Evolutionary conservation across 148 eudicot species (phyloP).

Genomic region (Bassia scoparia): DNA sequence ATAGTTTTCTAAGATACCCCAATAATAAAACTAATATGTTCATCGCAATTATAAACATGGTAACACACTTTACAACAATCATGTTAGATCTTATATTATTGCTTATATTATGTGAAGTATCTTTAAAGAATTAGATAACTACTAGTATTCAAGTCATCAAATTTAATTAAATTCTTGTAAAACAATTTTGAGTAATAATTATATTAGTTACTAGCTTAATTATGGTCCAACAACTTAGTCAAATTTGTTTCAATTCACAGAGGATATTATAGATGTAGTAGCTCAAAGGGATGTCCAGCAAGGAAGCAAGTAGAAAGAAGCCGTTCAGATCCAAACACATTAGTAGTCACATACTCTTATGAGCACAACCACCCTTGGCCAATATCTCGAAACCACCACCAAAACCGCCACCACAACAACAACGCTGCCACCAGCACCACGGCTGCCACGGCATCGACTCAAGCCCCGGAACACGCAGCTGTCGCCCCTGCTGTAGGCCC

Average conservation of each 20-base stretch:
- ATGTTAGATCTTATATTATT: too few relatives aligned
- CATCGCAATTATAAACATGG: too few relatives aligned
- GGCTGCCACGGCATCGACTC: neutral
- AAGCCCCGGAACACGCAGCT: neutral
- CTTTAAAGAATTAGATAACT: too few relatives aligned
- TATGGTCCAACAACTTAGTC: neutral
- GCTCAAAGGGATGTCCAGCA: constrained; percentile 88
- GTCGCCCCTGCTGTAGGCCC: constrained; percentile 4
- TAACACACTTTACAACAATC: too few relatives aligned
- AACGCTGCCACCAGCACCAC: constrained; percentile 8
- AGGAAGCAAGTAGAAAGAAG: constrained; percentile 83
- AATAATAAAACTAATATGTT: too few relatives aligned
- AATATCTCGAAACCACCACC: constrained; percentile 34
- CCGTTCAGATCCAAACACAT: constrained; percentile 57
- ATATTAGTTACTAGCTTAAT: neutral
- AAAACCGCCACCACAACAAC: neutral
- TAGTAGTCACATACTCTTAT: constrained; percentile 65
- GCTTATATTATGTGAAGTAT: too few relatives aligned
- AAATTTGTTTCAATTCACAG: constrained; percentile 30
- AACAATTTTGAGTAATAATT: too few relatives aligned
- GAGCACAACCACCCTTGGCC: constrained; percentile 81
- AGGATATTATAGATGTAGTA: constrained; percentile 79
- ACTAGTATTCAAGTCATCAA: too few relatives aligned
- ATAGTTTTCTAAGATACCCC: too few relatives aligned
- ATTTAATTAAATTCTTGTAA: too few relatives aligned